A percentile compares a stretch with the other conserved stretches of the same genome.
These are phyloP conservation scores for Hypoxylon sp. DNA, from an alignment of 2,329 filamentous ascomycete species.

Conservation along the genomic window DNA sequence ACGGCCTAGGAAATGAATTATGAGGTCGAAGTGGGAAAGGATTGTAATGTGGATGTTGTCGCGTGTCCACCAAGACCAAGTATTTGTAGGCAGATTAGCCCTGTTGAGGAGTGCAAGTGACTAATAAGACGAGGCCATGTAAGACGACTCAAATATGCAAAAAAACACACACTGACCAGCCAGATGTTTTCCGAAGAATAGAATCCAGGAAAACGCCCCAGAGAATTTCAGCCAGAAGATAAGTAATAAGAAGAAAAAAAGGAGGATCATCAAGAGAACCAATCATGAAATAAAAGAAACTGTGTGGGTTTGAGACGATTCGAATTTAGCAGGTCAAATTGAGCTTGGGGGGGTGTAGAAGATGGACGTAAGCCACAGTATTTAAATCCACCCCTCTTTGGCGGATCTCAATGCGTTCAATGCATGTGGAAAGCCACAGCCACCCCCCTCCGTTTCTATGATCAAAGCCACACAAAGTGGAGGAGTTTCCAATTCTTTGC, in stretches of 20 bases:
- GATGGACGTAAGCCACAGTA: slow-evolving; percentile 2
- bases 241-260: slow-evolving; percentile 22
- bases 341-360: slow-evolving; percentile 32
- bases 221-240: slow-evolving; percentile 13
- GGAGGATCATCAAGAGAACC: slow-evolving; percentile 37
- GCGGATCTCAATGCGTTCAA: background rate
- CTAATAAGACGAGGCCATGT: slow-evolving; percentile 30
- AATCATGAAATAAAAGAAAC: slow-evolving; percentile 30
- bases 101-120: slow-evolving; percentile 20
- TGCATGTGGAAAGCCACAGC: background rate
- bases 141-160: background rate
- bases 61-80: slow-evolving; percentile 39
- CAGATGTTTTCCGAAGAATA: slow-evolving; percentile 7
- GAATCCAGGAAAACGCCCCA: background rate
- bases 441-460: no score
- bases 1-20: background rate
- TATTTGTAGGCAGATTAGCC: slow-evolving; percentile 32
- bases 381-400: background rate
- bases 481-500: slow-evolving; percentile 21
- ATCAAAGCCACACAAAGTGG: slow-evolving; percentile 2
- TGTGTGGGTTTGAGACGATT: slow-evolving; percentile 35
- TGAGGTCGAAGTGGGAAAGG: slow-evolving; percentile 14
- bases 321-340: slow-evolving; percentile 40
- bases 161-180: slow-evolving; percentile 3
- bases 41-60: slow-evolving; percentile 24